Base-by-base conservation (phyloP, 192 early-diverging fungal species). In the Coemansia sp. region DNA sequence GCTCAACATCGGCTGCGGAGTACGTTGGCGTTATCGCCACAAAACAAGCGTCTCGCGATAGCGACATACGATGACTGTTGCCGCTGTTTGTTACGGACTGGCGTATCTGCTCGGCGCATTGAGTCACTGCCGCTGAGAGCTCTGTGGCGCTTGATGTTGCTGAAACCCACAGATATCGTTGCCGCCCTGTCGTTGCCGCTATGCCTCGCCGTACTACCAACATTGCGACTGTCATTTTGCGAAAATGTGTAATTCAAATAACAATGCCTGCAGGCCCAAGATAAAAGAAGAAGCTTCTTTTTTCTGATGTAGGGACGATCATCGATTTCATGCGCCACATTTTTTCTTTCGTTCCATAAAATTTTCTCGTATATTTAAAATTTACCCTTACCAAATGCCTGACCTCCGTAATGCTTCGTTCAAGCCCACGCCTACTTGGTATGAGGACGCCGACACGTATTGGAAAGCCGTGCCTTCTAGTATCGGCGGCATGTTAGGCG, bases 401-500 rank as follows among this genome's bases (percentile, higher is more conserved):
- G 46, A 56, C 62, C 40, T 54, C 10, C 68, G 51, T 6, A 63
- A 57, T 51, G 68, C 68, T n/a, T 27, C 44, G 1, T 81, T 81
- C 44, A 65, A 33, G 31, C 73, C 73, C 10, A 81, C 78, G 31
- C 62, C 69, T 41, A 73, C 79, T n/a, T 92, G 90, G 88, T 92
- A 92, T 68, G 83, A 77, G 29, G 88, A 90, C 51, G 87, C 89
- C 9, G 84, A 88, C 75, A 76, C 65, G 60, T 84, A 84, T 69
- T 84, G 82, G 82, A 76, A 79, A 44, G 62, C 46, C 13, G 73
- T 81, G 48, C 39, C 73, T 3, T 72, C 78, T 13, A 75, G 48
- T 62, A 56, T 73, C n/a, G 67, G 72, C 60, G 96, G 96, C 24
- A 94, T 98, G 89, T 87, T 97, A 0, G 96, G 96, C 41, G 97